Evolutionary conservation across 352 stramenopile genomes (phyloP).

Genomic region (Globisporangium lucens): DNA sequence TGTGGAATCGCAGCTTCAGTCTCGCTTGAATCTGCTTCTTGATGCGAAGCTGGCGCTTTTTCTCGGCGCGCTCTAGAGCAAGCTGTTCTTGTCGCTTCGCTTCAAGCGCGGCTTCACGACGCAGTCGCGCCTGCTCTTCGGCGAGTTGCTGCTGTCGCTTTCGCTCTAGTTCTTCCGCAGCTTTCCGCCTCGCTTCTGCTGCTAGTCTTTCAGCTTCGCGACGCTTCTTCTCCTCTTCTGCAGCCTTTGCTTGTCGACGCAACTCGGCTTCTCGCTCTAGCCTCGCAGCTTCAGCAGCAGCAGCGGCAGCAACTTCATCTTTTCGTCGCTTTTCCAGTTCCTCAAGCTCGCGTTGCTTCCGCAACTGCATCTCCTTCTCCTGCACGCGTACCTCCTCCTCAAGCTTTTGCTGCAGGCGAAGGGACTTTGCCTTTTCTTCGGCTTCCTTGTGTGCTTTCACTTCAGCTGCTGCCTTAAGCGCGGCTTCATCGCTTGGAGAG

Average conservation of each 20-base stretch:
- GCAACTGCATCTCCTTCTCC: slow-evolving; percentile 12
- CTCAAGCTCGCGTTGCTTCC: slow-evolving; percentile 15
- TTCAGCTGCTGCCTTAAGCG: slow-evolving; percentile 23
- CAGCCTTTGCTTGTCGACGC: slow-evolving; percentile 23
- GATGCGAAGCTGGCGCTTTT: slow-evolving; percentile 27
- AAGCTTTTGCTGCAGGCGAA: slow-evolving; percentile 12
- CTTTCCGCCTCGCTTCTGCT: slow-evolving; percentile 37
- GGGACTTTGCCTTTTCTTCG: slow-evolving; percentile 31
- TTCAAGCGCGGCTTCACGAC: slow-evolving; percentile 43
- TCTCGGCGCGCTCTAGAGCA: slow-evolving; percentile 42
- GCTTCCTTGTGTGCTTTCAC: slow-evolving; percentile 21
- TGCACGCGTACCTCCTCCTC: slow-evolving; percentile 14
- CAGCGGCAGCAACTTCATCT: slow-evolving; percentile 22
- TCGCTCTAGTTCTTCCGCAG: slow-evolving; percentile 38
- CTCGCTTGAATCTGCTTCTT: slow-evolving; percentile 52
- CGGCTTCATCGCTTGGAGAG: not conserved
- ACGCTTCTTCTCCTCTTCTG: slow-evolving; percentile 41
- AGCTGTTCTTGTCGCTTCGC: slow-evolving; percentile 45
- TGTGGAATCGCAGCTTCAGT: slow-evolving; percentile 50
- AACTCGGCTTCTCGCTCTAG: slow-evolving; percentile 22
- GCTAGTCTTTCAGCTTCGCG: slow-evolving; percentile 24
- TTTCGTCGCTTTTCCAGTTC: slow-evolving; percentile 23
- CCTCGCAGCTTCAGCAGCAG: slow-evolving; percentile 8
- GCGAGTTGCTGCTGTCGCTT: slow-evolving; percentile 40
- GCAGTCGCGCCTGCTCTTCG: slow-evolving; percentile 35